phyloP scores from a whole-genome alignment of 2,329 filamentous ascomycete genomes.

The Zymoseptoria pseudotritici region DNA sequence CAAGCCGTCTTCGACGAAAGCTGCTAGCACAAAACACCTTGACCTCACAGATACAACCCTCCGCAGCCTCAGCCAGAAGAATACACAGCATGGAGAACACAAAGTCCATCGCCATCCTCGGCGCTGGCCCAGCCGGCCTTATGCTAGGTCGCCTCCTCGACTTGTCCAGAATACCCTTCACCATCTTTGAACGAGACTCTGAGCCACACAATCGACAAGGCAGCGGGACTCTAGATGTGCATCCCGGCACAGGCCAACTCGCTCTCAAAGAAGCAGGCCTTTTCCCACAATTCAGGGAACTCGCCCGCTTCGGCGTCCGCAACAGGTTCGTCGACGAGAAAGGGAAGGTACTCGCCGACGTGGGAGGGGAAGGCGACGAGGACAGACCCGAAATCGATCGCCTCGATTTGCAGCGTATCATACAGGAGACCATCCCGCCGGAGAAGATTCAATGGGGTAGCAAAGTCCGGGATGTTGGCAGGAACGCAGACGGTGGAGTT shows the following conservation, averaged over 20 bases:
- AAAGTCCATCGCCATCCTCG: slow-evolving; percentile 27
- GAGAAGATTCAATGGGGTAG: slow-evolving; percentile 31
- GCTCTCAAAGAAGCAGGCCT: slow-evolving; percentile 27
- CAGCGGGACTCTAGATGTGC: slow-evolving; percentile 28
- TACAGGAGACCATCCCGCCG: slow-evolving; percentile 31
- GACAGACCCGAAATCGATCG: slow-evolving; percentile 39
- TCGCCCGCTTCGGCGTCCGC: slow-evolving; percentile 23
- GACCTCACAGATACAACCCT: background rate
- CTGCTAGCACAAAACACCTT: background rate
- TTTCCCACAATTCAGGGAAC: slow-evolving; percentile 21
- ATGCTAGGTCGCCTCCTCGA: slow-evolving; percentile 24
- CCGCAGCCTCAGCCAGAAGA: background rate
- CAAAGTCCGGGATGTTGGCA: slow-evolving; percentile 18
- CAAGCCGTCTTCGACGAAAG: background rate
- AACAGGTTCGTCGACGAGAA: slow-evolving; percentile 12
- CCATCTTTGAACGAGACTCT: slow-evolving; percentile 25
- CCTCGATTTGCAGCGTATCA: slow-evolving; percentile 28
- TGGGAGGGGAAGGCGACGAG: slow-evolving; percentile 17
- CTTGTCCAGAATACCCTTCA: slow-evolving; percentile 17
- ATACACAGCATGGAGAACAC: background rate
- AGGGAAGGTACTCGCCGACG: slow-evolving; percentile 12
- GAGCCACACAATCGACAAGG: slow-evolving; percentile 5
- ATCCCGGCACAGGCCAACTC: slow-evolving; percentile 23
- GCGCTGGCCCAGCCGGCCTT: slow-evolving; percentile 27
- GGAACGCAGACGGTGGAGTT: slow-evolving; percentile 13